phyloP scores from a whole-genome alignment of 1,284 basidiomycete species.

The Trametes polyzona region DNA sequence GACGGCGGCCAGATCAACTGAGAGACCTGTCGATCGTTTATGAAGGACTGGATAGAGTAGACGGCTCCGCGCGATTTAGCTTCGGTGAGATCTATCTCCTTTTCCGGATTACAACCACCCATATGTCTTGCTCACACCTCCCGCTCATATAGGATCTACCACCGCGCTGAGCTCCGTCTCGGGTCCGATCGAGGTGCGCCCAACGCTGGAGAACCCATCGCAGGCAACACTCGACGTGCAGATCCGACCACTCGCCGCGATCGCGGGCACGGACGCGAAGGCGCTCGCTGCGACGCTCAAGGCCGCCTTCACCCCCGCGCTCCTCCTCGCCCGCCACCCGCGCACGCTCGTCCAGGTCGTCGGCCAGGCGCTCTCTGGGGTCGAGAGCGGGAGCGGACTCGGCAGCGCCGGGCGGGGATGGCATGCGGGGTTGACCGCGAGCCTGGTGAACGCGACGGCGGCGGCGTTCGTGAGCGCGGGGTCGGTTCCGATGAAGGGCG shows the following conservation, averaged over 20 bases:
- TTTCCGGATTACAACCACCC: neutral
- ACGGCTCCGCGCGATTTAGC: constrained; percentile 68
- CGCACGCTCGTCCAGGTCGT: constrained; percentile 73
- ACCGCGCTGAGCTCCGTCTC: constrained; percentile 68
- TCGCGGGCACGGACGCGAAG: constrained; percentile 71
- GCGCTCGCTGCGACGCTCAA: constrained; percentile 55
- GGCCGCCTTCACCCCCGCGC: constrained; percentile 56
- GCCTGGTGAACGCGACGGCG: constrained; percentile 69
- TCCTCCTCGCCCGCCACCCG: constrained; percentile 66
- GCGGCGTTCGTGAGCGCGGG: constrained; percentile 68
- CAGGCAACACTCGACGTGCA: constrained; percentile 72
- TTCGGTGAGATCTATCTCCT: constrained; percentile 48
- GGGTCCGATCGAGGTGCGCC: constrained; percentile 75
- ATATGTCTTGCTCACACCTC: too few species aligned
- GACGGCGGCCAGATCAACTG: constrained; percentile 31
- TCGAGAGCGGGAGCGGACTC: constrained; percentile 33
- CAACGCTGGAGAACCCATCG: constrained; percentile 67
- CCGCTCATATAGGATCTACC: constrained; percentile 43
- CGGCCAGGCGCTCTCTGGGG: constrained; percentile 57
- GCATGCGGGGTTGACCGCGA: constrained; percentile 44
- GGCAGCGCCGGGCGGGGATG: constrained; percentile 35
- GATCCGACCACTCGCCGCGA: constrained; percentile 65
- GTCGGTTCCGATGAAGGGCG: constrained; percentile 70
- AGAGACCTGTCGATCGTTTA: constrained; percentile 37
- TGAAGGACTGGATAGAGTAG: constrained; percentile 59